Conservation (phyloP, 768 basidiomycete genomes). For the Galerina sulciceps region DNA sequence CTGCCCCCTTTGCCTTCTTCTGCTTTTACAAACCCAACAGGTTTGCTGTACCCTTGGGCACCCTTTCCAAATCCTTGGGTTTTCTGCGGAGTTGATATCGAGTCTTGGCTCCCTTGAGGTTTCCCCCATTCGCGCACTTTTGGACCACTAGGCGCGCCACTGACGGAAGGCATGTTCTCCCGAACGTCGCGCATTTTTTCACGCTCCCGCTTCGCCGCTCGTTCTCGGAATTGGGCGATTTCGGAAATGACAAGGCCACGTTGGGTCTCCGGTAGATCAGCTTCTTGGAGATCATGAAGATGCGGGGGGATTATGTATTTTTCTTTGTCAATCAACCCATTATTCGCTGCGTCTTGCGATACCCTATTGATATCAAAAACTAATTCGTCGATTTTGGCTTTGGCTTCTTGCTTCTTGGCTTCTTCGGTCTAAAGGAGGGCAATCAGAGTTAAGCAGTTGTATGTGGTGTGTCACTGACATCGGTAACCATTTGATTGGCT, state of each 20-base stretch:
- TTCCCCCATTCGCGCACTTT: conserved; percentile 84
- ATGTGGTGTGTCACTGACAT: conserved; percentile 54
- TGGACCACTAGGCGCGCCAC: conserved; percentile 68
- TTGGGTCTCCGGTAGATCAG: conserved; percentile 92
- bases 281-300: conserved; percentile 93
- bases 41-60: conserved; percentile 77
- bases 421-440: conserved; percentile 65
- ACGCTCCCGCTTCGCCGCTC: conserved; percentile 87
- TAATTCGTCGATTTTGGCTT: conserved; percentile 64
- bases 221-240: conserved; percentile 95
- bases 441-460: conserved; percentile 4
- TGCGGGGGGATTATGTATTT: conserved; percentile 95
- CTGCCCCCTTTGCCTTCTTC: conserved; percentile 43
- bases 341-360: conserved; percentile 77
- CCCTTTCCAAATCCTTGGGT: conserved; percentile 65
- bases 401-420: conserved; percentile 61
- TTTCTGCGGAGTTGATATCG: conserved; percentile 35
- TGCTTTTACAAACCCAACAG: conserved; percentile 82
- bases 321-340: conserved; percentile 78
- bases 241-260: conserved; percentile 94
- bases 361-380: conserved; percentile 73
- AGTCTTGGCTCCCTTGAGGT: conserved; percentile 45
- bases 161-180: conserved; percentile 53
- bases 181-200: conserved; percentile 86
- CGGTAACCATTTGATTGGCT: conserved; percentile 76